These are phyloP conservation scores for Chytriomyces confervae DNA, from an alignment of 192 early-diverging fungal species.

Conservation along the genomic window DNA sequence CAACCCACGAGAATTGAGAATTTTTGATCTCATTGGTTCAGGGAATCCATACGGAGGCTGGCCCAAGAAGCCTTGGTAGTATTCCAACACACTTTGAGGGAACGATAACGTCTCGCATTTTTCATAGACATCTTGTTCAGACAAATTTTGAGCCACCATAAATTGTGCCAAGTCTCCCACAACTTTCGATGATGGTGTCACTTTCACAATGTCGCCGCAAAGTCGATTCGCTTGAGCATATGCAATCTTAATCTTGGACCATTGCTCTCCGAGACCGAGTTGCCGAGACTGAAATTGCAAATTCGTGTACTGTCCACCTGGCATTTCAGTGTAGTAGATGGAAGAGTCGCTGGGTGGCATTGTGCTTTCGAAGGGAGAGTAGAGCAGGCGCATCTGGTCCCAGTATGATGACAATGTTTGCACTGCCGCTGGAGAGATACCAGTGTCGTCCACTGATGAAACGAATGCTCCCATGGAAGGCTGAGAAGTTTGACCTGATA, in stretches of 20 bases:
- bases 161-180: constrained; percentile 98
- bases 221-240: constrained; percentile 90
- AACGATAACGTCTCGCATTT: constrained; percentile 83
- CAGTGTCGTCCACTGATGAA: constrained; percentile 86
- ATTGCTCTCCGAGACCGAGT: constrained; percentile 88
- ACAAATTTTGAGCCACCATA: constrained; percentile 90
- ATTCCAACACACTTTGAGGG: constrained; percentile 90
- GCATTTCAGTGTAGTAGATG: constrained; percentile 97
- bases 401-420: constrained; percentile 92
- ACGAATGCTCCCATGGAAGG: constrained; percentile 97
- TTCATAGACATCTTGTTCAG: constrained; percentile 74
- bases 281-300: constrained; percentile 96
- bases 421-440: constrained; percentile 79
- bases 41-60: constrained; percentile 95
- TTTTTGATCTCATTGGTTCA: constrained; percentile 81
- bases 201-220: constrained; percentile 97
- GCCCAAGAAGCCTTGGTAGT: constrained; percentile 95
- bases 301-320: constrained; percentile 97
- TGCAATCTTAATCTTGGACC: constrained; percentile 88
- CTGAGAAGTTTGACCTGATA: constrained; percentile 96
- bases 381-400: constrained; percentile 93
- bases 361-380: constrained; percentile 95
- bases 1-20: constrained; percentile 70
- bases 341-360: constrained; percentile 89
- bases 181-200: constrained; percentile 97